A percentile compares a stretch with the other conserved stretches of the same genome.
These are phyloP conservation scores for Neostapfia colusana DNA, from an alignment of 176 grass and related monocot genomes.

Conservation along the genomic window DNA sequence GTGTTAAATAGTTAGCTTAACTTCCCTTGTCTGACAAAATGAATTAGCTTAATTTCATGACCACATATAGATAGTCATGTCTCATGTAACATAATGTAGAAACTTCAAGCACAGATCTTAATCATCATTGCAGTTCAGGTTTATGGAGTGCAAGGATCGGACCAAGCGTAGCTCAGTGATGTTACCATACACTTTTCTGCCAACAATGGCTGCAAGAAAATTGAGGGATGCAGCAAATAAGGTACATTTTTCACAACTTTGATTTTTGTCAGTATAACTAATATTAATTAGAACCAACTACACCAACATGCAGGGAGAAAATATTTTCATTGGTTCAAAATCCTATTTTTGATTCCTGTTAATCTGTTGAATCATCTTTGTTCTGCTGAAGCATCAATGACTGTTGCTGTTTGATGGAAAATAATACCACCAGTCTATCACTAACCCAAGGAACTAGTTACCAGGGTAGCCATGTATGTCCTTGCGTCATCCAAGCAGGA, in stretches of 20 bases:
- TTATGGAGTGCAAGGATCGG: constrained; percentile 97
- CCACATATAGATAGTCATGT: not conserved
- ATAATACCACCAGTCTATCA: constrained; percentile 1
- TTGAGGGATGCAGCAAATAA: constrained; percentile 63
- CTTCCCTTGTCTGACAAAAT: not conserved
- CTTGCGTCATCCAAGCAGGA: not conserved
- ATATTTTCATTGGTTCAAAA: constrained; percentile 22
- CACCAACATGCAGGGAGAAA: not conserved
- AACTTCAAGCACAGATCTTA: constrained; percentile 47
- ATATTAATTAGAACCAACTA: constrained; percentile 2
- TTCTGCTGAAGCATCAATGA: not conserved
- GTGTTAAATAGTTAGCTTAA: constrained; percentile 17
- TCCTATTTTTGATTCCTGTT: not conserved
- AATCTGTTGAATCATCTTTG: not conserved
- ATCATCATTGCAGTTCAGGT: constrained; percentile 85
- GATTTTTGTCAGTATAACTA: constrained; percentile 4
- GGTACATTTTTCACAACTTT: constrained; percentile 49
- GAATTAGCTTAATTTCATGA: constrained; percentile 11
- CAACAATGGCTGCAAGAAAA: constrained; percentile 74
- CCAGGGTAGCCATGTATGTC: constrained; percentile 18
- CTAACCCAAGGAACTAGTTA: not conserved
- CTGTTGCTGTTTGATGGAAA: constrained; percentile 12
- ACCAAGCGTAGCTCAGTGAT: constrained; percentile 75
- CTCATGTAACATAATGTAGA: constrained; percentile 23
- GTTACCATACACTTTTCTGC: constrained; percentile 82